A percentile compares a stretch with the other conserved stretches of the same genome.
Evolutionary conservation across 2,329 filamentous ascomycete species (phyloP).

Genomic region (Falciphora oryzae): DNA sequence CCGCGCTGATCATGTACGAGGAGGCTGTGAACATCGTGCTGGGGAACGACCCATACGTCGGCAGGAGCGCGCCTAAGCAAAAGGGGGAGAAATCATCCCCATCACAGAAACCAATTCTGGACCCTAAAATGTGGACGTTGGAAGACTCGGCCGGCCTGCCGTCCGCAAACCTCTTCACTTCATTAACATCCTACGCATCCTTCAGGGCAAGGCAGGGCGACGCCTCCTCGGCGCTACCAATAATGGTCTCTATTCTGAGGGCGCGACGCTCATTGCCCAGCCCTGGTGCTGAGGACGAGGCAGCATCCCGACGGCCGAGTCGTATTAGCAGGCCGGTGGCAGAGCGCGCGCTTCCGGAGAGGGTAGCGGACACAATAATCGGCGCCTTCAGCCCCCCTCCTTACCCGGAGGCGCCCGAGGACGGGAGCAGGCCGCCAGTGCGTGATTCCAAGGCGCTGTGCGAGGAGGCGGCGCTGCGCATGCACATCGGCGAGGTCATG

Average conservation of each 20-base stretch:
- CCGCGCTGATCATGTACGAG: conserved; percentile 49
- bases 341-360: not conserved
- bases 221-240: conserved; percentile 65
- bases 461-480: conserved; percentile 78
- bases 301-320: not conserved
- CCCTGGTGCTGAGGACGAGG: not conserved
- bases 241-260: conserved; percentile 78
- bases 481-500: conserved; percentile 91
- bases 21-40: conserved; percentile 73
- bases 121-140: conserved; percentile 51
- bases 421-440: conserved; percentile 62
- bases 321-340: not conserved
- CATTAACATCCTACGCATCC: conserved; percentile 71
- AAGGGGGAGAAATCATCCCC: not conserved
- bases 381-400: conserved; percentile 37
- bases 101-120: conserved; percentile 4
- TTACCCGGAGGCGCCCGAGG: conserved; percentile 65
- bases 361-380: not conserved
- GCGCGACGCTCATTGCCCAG: conserved; percentile 59
- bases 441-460: conserved; percentile 64
- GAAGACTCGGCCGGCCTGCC: conserved; percentile 49
- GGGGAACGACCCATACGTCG: conserved; percentile 19
- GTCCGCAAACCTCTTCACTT: conserved; percentile 66
- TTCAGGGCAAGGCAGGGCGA: conserved; percentile 69
- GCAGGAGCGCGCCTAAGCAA: conserved; percentile 16